Conservation (phyloP, 2,329 filamentous ascomycete species). For the Alternaria metachromatica region DNA sequence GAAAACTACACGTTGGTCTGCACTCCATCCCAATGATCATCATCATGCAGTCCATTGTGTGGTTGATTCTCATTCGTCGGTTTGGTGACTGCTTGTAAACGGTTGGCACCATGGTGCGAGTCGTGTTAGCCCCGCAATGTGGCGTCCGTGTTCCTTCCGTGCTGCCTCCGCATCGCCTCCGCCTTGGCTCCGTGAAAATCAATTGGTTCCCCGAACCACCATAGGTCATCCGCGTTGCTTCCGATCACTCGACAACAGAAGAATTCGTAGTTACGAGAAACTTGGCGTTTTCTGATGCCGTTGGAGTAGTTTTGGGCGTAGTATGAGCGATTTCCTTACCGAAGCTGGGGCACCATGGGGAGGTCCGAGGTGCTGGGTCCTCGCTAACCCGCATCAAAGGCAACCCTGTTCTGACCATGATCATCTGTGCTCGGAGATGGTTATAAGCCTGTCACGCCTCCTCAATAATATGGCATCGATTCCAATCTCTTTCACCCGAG, state of each 20-base stretch:
- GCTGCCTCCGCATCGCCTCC: constrained; percentile 26
- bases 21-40: neutral
- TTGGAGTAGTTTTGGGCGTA: constrained; percentile 4
- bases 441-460: constrained; percentile 17
- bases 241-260: neutral
- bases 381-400: constrained; percentile 25
- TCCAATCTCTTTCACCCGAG: neutral
- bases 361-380: constrained; percentile 6
- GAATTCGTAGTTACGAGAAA: neutral
- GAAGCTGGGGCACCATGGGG: constrained; percentile 17
- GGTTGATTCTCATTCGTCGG: neutral
- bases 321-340: neutral
- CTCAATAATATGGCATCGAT: neutral
- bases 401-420: constrained; percentile 14
- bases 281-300: neutral
- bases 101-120: neutral
- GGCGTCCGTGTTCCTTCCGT: constrained; percentile 13
- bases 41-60: neutral
- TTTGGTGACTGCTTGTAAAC: neutral
- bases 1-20: neutral
- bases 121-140: neutral
- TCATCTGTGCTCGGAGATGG: constrained; percentile 18
- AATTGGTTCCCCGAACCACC: neutral
- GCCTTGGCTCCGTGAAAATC: constrained; percentile 11
- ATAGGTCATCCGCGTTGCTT: neutral